These are phyloP conservation scores for Backusella luteola DNA, from an alignment of 192 early-diverging fungal species.

Conservation along the genomic window DNA sequence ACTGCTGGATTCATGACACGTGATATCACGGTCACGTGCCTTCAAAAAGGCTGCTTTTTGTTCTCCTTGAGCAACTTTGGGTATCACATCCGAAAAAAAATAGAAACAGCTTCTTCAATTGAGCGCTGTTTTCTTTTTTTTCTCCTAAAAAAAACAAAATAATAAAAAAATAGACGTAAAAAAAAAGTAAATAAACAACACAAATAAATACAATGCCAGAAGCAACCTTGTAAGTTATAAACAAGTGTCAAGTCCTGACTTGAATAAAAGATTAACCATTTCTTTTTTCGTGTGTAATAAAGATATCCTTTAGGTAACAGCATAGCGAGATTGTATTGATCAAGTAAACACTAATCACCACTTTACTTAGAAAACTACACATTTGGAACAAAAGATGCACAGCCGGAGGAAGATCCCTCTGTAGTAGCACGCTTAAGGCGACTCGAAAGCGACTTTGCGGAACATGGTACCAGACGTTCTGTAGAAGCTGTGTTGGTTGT, in stretches of 20 bases:
- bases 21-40: too few species aligned
- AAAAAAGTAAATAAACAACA: background rate
- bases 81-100: too few species aligned
- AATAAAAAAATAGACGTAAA: background rate
- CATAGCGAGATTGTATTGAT: background rate
- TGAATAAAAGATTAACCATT: background rate
- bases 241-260: background rate
- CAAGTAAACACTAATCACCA: background rate
- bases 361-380: slow-evolving; percentile 52
- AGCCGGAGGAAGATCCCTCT: slow-evolving; percentile 64
- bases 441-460: slow-evolving; percentile 63
- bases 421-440: slow-evolving; percentile 57
- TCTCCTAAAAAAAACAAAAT: background rate
- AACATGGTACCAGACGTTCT: slow-evolving; percentile 61
- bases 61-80: background rate
- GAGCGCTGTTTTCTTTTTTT: background rate
- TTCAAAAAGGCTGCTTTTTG: too few species aligned
- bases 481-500: slow-evolving; percentile 76
- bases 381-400: slow-evolving; percentile 73
- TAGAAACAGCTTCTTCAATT: background rate
- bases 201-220: slow-evolving; percentile 9
- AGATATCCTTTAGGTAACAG: slow-evolving; percentile 24
- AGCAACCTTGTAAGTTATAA: slow-evolving; percentile 6
- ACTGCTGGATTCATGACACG: too few species aligned
- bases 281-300: background rate